Percentiles rank a stretch among this genome's conserved stretches.
Evolutionary conservation across 2,329 filamentous ascomycete species (phyloP).

Genomic region (Botrytis deweyae): DNA sequence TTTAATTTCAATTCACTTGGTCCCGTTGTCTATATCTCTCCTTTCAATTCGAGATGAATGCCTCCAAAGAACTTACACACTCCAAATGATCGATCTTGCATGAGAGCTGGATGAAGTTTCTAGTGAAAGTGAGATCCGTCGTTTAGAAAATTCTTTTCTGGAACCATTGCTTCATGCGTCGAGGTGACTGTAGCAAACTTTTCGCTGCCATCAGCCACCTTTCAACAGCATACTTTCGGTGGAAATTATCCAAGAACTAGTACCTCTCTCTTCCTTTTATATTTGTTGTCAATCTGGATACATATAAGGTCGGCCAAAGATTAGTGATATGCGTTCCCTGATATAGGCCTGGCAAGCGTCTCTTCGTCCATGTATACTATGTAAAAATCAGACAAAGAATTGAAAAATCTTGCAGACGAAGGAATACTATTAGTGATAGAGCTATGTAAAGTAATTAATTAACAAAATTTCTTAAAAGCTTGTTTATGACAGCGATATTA

Average conservation of each 20-base stretch:
- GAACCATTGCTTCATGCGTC: background rate
- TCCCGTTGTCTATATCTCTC: background rate
- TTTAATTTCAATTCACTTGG: background rate
- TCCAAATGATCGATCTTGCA: background rate
- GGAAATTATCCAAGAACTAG: background rate
- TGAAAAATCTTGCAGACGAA: background rate
- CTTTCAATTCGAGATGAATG: background rate
- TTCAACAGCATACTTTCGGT: background rate
- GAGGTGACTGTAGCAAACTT: background rate
- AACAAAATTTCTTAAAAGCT: background rate
- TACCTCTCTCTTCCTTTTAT: background rate
- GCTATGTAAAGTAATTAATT: background rate
- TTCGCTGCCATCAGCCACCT: background rate
- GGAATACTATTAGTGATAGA: background rate
- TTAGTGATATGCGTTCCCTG: background rate
- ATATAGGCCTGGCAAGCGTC: background rate
- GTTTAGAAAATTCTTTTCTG: background rate
- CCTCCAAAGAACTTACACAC: background rate
- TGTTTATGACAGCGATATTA: slow-evolving; percentile 16
- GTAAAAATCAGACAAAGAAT: background rate
- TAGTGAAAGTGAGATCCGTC: too few relatives aligned
- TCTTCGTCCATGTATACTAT: background rate
- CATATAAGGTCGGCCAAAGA: too few relatives aligned
- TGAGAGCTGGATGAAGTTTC: too few relatives aligned
- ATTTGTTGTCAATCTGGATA: background rate